Evolutionary conservation across 2,329 filamentous ascomycete genomes (phyloP), one percentile per base, ranked within the genome.

Genomic region (Botrytis squamosa): DNA sequence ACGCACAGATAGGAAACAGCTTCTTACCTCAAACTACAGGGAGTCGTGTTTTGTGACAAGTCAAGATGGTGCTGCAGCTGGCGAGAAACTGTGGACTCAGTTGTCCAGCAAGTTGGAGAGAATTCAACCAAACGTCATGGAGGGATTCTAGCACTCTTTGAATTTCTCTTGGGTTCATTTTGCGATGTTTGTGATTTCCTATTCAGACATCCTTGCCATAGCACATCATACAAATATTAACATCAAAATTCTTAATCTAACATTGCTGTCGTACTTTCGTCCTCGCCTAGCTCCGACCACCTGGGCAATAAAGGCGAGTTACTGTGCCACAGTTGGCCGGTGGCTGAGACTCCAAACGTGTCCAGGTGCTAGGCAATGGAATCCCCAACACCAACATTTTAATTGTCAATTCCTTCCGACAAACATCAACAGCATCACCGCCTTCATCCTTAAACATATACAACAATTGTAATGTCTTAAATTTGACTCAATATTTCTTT

Each of bases 81-180:
- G 84, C 64, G 75, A 80, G 69, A 83, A 80, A 74, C 74, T 87
- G 0, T 88, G 85, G 84, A 77, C 76, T 4, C 85, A 87, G 77
- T 68, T 87, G 70, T 76, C 76, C 9, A 75, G 70, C 12, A 84
- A 84, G 40, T 71, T 86, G 73, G 84, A 87, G 75, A 75, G 69
- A 2, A 83, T 86, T 60, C 73, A 82, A 71, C 84, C 84, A 3
- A 84, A 83, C 5, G 18, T 75, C 10, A 49, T 33, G 22, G 9
- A 22, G 5, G 40, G 40, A 46, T 65, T 33, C 16, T 33, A 64
- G 18, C 18, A 4, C 46, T 20, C 22, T 22, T 46, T 1, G 3
- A 7, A 33, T 22, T 65, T 16, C n/a, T 14, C 10, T 16, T n/a
- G 0, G 33, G 18, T 14, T 42, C 1, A 36, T 7, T 36, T 29